Evolutionary conservation across 31 red algal species (phyloP).

Genomic region (Odonthalia washingtoniensis): DNA sequence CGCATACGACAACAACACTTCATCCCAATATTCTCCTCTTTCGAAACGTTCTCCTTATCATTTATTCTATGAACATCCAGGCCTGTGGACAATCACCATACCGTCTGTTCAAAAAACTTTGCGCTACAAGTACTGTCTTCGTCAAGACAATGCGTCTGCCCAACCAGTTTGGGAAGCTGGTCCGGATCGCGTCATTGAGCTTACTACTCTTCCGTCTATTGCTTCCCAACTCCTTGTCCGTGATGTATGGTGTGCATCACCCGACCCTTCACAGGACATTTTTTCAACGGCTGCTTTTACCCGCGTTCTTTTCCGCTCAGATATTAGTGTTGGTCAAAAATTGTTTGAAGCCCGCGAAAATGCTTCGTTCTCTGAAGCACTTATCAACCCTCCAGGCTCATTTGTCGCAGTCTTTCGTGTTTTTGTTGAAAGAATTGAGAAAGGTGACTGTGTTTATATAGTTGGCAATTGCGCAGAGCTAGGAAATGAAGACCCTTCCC

Average conservation of each 20-base stretch:
- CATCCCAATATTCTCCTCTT: no score
- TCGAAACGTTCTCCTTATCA: constrained; percentile 29
- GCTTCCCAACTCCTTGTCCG: constrained; percentile 23
- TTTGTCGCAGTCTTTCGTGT: constrained; percentile 62
- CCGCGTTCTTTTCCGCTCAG: constrained; percentile 73
- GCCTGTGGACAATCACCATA: constrained; percentile 29
- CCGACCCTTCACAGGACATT: constrained; percentile 18
- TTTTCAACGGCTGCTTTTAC: constrained; percentile 72
- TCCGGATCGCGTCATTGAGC: background rate
- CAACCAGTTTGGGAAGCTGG: constrained; percentile 39
- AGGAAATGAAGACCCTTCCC: background rate
- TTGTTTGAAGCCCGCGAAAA: background rate
- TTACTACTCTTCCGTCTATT: background rate
- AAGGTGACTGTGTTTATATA: constrained; percentile 65
- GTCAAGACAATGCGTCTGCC: background rate
- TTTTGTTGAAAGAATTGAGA: constrained; percentile 63
- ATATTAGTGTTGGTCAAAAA: background rate
- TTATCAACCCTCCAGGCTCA: constrained; percentile 23
- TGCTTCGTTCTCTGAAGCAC: constrained; percentile 11
- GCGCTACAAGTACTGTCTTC: constrained; percentile 46
- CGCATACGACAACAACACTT: no score
- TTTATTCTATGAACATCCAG: no score
- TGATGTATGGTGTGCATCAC: constrained; percentile 42
- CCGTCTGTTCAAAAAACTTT: background rate
- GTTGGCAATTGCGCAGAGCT: constrained; percentile 49